Conservation (phyloP, 1,284 basidiomycete species). For the Ceratobasidium sp. region DNA sequence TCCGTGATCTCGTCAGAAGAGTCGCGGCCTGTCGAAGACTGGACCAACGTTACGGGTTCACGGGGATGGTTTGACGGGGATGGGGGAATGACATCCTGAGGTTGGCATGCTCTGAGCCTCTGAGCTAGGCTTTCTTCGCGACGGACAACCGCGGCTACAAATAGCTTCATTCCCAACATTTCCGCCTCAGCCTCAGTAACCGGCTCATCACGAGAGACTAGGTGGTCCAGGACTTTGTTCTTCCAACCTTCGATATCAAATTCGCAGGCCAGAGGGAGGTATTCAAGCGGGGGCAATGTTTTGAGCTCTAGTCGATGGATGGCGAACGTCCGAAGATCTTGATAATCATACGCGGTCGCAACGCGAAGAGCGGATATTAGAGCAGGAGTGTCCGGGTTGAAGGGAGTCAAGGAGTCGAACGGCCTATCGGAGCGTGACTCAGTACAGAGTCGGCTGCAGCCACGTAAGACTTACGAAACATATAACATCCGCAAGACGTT, state of each 20-base stretch:
- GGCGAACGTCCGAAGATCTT: constrained; percentile 62
- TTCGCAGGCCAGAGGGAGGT: constrained; percentile 17
- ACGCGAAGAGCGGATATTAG: constrained; percentile 34
- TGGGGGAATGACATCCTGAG: constrained; percentile 12
- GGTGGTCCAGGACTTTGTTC: constrained; percentile 1
- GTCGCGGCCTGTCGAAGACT: constrained; percentile 33
- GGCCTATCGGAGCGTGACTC: not conserved
- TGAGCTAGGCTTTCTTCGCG: not conserved
- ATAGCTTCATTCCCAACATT: constrained; percentile 7
- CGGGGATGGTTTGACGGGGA: constrained; percentile 20
- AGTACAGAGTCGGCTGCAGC: too few relatives aligned
- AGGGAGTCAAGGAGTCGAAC: not conserved
- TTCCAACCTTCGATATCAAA: not conserved
- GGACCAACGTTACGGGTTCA: constrained; percentile 30
- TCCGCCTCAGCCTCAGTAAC: constrained; percentile 26
- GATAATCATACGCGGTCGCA: constrained; percentile 58
- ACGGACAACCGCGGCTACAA: constrained; percentile 2
- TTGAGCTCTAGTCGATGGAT: constrained; percentile 59
- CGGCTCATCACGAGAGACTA: constrained; percentile 4
- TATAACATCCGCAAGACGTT: not conserved
- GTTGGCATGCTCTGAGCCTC: not conserved
- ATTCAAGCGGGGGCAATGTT: not conserved
- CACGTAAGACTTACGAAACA: not conserved
- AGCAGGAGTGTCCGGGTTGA: constrained; percentile 53
- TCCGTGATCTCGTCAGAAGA: constrained; percentile 43